These are phyloP conservation scores for Phytophthora rubi DNA, from an alignment of 352 stramenopile genomes.

Conservation along the genomic window DNA sequence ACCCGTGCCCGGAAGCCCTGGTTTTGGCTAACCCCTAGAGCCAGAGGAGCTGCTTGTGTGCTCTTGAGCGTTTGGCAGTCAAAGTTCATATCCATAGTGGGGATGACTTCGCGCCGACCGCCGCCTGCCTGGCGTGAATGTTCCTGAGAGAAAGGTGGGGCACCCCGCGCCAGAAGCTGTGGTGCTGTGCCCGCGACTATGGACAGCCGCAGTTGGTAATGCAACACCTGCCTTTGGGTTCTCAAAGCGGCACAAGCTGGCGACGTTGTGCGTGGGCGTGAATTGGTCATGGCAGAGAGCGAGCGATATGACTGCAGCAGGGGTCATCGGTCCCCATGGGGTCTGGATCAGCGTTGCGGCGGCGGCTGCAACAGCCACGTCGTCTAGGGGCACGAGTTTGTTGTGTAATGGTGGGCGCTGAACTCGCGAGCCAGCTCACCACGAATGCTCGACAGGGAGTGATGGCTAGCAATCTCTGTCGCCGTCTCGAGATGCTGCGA, in stretches of 20 bases:
- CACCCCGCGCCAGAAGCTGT: conserved; percentile 13
- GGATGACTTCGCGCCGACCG: background rate
- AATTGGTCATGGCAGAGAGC: conserved; percentile 13
- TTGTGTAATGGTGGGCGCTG: conserved; percentile 19
- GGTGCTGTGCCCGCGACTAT: conserved; percentile 27
- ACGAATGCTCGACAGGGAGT: conserved; percentile 1
- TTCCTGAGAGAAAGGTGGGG: conserved; percentile 36
- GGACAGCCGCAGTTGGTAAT: conserved; percentile 26
- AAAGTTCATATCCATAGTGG: conserved; percentile 4
- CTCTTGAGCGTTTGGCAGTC: conserved; percentile 19
- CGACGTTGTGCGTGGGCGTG: background rate
- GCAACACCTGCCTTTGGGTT: conserved; percentile 23
- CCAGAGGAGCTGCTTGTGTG: conserved; percentile 29
- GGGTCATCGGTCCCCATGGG: background rate
- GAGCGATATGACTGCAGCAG: conserved; percentile 18
- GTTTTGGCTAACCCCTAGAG: conserved; percentile 27
- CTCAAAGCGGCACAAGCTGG: conserved; percentile 17
- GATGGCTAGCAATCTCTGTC: conserved; percentile 15
- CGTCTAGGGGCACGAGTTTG: conserved; percentile 3
- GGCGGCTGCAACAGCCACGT: background rate
- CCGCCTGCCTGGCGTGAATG: conserved; percentile 30
- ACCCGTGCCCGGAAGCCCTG: conserved; percentile 16
- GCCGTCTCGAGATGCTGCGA: conserved; percentile 14
- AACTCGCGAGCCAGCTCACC: conserved; percentile 4
- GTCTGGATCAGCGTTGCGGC: background rate